A percentile compares a stretch with the other conserved stretches of the same genome.
phyloP scores from a whole-genome alignment of 257 asterid genomes.

The Nicotiana otophora region DNA sequence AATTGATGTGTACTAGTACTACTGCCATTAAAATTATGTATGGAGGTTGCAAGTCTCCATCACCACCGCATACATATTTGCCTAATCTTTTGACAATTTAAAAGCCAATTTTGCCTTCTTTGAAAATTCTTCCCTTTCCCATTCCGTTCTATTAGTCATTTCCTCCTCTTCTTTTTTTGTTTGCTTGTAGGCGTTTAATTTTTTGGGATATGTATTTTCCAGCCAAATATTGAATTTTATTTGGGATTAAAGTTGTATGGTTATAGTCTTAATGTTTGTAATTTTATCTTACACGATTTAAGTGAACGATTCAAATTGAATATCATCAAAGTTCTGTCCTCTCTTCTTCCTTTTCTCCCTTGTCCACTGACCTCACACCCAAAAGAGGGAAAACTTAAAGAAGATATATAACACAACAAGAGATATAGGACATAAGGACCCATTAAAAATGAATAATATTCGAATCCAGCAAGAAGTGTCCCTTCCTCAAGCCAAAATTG shows the following conservation, averaged over 20 bases:
- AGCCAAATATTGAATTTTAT: not conserved
- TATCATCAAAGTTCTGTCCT: not conserved
- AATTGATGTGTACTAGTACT: constrained; percentile 3
- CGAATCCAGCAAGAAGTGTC: not conserved
- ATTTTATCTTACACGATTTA: no score
- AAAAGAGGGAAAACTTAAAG: no score
- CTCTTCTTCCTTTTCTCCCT: not conserved
- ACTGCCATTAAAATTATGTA: not conserved
- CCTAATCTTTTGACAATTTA: not conserved
- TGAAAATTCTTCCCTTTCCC: not conserved
- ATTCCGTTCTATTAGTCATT: not conserved
- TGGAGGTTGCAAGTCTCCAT: not conserved
- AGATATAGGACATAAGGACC: not conserved
- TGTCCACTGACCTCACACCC: no score
- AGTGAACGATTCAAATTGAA: not conserved
- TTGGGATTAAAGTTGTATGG: no score
- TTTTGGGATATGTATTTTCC: not conserved
- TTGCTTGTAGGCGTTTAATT: no score
- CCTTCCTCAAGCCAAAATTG: no score
- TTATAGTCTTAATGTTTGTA: no score
- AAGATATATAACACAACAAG: not conserved
- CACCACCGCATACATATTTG: not conserved
- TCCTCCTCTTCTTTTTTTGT: not conserved
- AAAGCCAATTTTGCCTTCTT: not conserved
- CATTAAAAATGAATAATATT: not conserved